A percentile compares a stretch with the other conserved stretches of the same genome.
Conservation (phyloP, 192 early-diverging fungal species). For the Entomortierella lignicola region DNA sequence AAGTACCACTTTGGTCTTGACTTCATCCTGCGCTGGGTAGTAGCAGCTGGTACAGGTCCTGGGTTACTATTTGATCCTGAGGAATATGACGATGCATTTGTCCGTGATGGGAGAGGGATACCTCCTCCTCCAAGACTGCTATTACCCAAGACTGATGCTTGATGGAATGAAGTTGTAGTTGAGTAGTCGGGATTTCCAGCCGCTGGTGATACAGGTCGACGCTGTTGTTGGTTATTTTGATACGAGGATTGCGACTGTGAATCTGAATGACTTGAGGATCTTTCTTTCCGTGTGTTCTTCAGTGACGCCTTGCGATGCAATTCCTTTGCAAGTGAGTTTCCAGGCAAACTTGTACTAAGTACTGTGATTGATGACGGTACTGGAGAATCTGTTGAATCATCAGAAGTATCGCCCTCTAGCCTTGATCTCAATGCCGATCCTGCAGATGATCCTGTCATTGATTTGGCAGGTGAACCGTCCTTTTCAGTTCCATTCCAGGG, state of each 20-base stretch:
- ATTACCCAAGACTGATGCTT: constrained; percentile 39
- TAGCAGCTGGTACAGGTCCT: not conserved
- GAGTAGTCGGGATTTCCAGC: not conserved
- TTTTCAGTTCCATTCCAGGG: constrained; percentile 72
- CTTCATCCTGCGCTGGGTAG: constrained; percentile 44
- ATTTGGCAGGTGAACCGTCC: constrained; percentile 53
- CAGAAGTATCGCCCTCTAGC: constrained; percentile 22
- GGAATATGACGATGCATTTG: not conserved
- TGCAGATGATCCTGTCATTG: constrained; percentile 25
- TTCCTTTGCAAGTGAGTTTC: constrained; percentile 45
- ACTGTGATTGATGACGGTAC: constrained; percentile 63
- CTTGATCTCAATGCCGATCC: constrained; percentile 46
- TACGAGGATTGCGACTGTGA: constrained; percentile 30
- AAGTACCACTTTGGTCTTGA: constrained; percentile 95
- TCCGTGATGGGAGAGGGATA: constrained; percentile 23
- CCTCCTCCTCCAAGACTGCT: constrained; percentile 26
- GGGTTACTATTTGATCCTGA: constrained; percentile 1
- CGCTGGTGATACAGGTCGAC: not conserved
- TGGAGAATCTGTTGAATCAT: constrained; percentile 38
- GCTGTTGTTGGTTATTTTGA: not conserved
- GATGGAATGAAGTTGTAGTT: constrained; percentile 34
- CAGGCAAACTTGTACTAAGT: constrained; percentile 57
- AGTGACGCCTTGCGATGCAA: constrained; percentile 48
- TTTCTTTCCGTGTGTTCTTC: constrained; percentile 38
- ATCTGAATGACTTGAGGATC: constrained; percentile 18